Base-by-base conservation (phyloP, 345 rosid genomes). In the Pistacia vera region DNA sequence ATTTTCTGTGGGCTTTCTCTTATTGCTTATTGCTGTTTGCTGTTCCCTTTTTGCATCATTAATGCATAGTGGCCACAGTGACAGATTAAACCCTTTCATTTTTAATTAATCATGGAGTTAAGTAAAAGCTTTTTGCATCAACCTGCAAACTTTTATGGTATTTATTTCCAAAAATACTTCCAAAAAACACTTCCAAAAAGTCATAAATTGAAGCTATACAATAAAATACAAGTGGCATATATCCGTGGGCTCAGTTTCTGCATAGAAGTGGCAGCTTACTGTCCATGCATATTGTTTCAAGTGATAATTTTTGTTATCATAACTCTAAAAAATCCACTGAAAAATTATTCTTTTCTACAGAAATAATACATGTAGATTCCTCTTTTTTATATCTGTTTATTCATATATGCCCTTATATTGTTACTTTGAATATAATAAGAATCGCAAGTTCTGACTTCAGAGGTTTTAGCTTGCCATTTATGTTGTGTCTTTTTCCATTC, bases 31-130 rank as follows among this genome's bases (percentile, higher is more conserved):
- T 20, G 52, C 9, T 13, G 59, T 66, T 63, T 48, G 41, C 14
- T 41, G 60, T 30, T 4, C 22, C 17, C 38, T 71, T 73, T 69
- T 70, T 14, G 63, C 71, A 71, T 71, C 80, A 83, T 83, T 74
- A 77, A 83, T 77, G 83, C 57, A 25, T 59, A 63, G 68, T 81
- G 81, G 84, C 73, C 63, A 76, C 73, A 78, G 70, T 78, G 25
- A 74, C 10, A 41, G 0, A 5, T 41, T 41, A 75, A 58, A 55
- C 4, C 61, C 2, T 44, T 44, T 60, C 70, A 25, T 22, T 25
- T 59, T 17, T 18, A 46, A 44, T 68, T 35, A 68, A 52, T 38
- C 59, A 3, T 65, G 22, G 2, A 36, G 8, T 25, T 30, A 30
- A 30, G 2, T 30, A 30, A 18, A 51, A 58, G 22, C 17, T 36